Conservation (phyloP, 2,329 filamentous ascomycete genomes). For the Fusarium sambucinum region DNA sequence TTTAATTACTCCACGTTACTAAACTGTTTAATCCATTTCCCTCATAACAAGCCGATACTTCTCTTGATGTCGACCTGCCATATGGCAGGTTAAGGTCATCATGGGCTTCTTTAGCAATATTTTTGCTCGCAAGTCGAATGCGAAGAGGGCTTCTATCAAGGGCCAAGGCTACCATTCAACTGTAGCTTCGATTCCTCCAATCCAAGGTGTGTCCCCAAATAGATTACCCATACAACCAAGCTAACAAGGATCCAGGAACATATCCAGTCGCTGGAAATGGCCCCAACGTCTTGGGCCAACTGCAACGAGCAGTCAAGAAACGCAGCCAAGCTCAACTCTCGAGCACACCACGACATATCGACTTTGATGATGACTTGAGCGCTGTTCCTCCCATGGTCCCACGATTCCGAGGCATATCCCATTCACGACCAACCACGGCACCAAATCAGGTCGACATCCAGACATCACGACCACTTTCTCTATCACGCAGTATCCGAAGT, state of each 20-base stretch:
- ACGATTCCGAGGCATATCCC: conserved; percentile 29
- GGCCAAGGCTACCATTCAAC: conserved; percentile 46
- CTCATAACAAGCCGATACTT: background rate
- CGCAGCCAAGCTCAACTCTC: conserved; percentile 44
- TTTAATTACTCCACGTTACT: conserved; percentile 12
- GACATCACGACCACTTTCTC: conserved; percentile 30
- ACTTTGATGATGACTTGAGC: conserved; percentile 3
- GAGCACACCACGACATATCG: conserved; percentile 7
- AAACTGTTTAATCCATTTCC: background rate
- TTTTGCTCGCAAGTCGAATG: conserved; percentile 37
- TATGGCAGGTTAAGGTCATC: conserved; percentile 39
- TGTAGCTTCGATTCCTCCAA: conserved; percentile 41
- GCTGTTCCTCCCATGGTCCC: conserved; percentile 39
- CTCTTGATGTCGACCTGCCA: conserved; percentile 13
- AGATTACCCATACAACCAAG: background rate
- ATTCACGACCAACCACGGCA: conserved; percentile 39
- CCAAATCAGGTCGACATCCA: conserved; percentile 29
- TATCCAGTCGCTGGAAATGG: conserved; percentile 47
- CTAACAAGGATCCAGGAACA: conserved; percentile 37
- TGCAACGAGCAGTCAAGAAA: conserved; percentile 46
- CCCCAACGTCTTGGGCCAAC: conserved; percentile 44
- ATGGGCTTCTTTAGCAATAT: conserved; percentile 49
- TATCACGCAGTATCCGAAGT: conserved; percentile 37
- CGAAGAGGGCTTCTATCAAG: conserved; percentile 34
- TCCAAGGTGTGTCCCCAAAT: conserved; percentile 36